Conservation (phyloP, 1,284 basidiomycete genomes). For the Malassezia globosa region DNA sequence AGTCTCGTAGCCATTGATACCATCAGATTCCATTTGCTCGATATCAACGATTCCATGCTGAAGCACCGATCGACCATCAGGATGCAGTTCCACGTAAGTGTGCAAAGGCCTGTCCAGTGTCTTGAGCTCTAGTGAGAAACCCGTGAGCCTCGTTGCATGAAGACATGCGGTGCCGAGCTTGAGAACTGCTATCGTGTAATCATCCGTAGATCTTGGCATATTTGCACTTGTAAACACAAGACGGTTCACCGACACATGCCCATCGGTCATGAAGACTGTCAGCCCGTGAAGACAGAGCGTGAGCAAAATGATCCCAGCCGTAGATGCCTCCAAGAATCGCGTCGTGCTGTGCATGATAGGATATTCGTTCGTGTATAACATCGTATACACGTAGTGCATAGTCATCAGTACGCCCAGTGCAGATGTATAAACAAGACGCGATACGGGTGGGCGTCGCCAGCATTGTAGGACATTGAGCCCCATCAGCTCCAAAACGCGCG, state of each 20-base stretch:
- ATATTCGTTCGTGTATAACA: slow-evolving; percentile 18
- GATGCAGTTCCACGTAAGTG: slow-evolving; percentile 35
- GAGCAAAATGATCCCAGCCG: slow-evolving; percentile 25
- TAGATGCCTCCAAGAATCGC: slow-evolving; percentile 27
- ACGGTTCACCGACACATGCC: slow-evolving; percentile 19
- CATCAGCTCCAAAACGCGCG: slow-evolving; percentile 31
- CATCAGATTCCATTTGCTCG: slow-evolving; percentile 2
- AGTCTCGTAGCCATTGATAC: slow-evolving; percentile 18
- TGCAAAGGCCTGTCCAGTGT: slow-evolving; percentile 22
- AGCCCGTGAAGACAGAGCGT: slow-evolving; percentile 32
- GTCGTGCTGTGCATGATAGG: slow-evolving; percentile 33
- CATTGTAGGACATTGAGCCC: slow-evolving; percentile 16
- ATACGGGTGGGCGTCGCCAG: slow-evolving; percentile 15
- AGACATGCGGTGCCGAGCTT: slow-evolving; percentile 41
- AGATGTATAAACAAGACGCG: slow-evolving; percentile 27
- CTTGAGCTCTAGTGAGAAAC: slow-evolving; percentile 29
- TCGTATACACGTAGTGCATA: slow-evolving; percentile 27
- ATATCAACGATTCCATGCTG: slow-evolving; percentile 7
- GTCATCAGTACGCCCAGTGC: slow-evolving; percentile 24
- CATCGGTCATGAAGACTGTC: slow-evolving; percentile 33
- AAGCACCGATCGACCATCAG: slow-evolving; percentile 14
- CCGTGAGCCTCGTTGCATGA: slow-evolving; percentile 34
- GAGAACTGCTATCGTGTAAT: slow-evolving; percentile 36
- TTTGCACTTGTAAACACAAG: slow-evolving; percentile 27
- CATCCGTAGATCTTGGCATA: slow-evolving; percentile 28